Percentiles rank a stretch among this genome's conserved stretches.
Conservation (phyloP, 768 basidiomycete genomes). For the Roridomyces roridus region DNA sequence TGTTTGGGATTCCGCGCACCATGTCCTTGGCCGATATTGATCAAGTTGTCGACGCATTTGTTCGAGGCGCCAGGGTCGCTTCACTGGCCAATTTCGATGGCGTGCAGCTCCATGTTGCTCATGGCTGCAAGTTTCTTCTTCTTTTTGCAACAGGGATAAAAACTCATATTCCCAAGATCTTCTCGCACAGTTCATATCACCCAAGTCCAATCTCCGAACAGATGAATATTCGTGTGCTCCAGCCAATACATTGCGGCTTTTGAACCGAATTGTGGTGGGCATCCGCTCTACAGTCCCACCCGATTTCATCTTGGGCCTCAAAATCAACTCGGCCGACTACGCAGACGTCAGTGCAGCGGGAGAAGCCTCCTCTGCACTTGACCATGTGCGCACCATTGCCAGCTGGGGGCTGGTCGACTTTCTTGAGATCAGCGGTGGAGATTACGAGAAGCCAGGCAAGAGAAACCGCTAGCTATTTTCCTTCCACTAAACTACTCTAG, state of each 20-base stretch:
- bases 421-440: constrained; percentile 88
- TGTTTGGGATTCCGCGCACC: constrained; percentile 68
- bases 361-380: constrained; percentile 51
- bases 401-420: constrained; percentile 76
- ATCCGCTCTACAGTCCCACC: constrained; percentile 62
- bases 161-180: constrained; percentile 57
- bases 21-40: constrained; percentile 70
- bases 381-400: constrained; percentile 66
- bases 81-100: constrained; percentile 82
- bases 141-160: too few species aligned
- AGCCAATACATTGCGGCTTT: constrained; percentile 57
- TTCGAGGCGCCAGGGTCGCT: constrained; percentile 70
- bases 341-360: constrained; percentile 35
- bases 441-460: constrained; percentile 79
- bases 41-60: constrained; percentile 64
- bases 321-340: constrained; percentile 84
- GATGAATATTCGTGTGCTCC: constrained; percentile 62
- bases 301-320: constrained; percentile 77
- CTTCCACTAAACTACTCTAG: too few species aligned
- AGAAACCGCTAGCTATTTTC: too few species aligned
- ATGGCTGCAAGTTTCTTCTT: constrained; percentile 81
- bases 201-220: constrained; percentile 60
- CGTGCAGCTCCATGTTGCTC: constrained; percentile 82
- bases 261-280: constrained; percentile 57
- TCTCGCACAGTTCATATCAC: constrained; percentile 78